Evolutionary conservation across 2,329 filamentous ascomycete species (phyloP), one percentile per base, ranked within the genome.

Genomic region (Colletotrichum sp.): DNA sequence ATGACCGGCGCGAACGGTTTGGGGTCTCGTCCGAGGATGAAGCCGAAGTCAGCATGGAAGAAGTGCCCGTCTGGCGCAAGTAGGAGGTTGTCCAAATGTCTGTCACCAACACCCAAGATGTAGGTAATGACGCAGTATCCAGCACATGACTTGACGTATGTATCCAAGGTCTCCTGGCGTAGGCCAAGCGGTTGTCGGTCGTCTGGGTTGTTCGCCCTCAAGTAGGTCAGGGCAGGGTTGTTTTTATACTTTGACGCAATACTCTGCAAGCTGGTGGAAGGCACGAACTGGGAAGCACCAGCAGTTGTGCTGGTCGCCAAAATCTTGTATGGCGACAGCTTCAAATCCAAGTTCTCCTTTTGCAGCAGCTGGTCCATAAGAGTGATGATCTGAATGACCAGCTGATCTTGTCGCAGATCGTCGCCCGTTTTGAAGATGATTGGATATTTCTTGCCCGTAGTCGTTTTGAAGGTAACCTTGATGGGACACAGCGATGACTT

Each of bases 71-170:
- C 94, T 1, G 97, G 96, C 0, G 96, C 92, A 7, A 99, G 92
- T 30, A 99, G 92, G 2, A 99, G 91, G 81, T 99, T 99, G 84
- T 99, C 97, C 4, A 99, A 90, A 85, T 99, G 97, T 3, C 97
- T 93, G 83, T 99, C 97, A 24, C 97, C 97, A 4, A 99, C 97
- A 36, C 97, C 98, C 15, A 99, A 91, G 18, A 99, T 95, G 84
- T 99, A 99, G 0, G 98, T 99, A 79, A 99, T 98, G 16, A 99
- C 97, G 84, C 97, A 99, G 86, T 99, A 99, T 39, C 97, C 97
- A 1, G 97, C 97, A 82, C 97, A 98, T 0, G 96, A 98, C 82
- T 96, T 96, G 82, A 99, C 93, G 83, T 98, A 99, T 1, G 94
- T 98, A 80, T 99, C 97, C 86, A 99, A 93, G 0, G 95, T 94